Evolutionary conservation across 1,139 yeast genomes (phyloP).

Genomic region (Protomyces arabidopsidicola): DNA sequence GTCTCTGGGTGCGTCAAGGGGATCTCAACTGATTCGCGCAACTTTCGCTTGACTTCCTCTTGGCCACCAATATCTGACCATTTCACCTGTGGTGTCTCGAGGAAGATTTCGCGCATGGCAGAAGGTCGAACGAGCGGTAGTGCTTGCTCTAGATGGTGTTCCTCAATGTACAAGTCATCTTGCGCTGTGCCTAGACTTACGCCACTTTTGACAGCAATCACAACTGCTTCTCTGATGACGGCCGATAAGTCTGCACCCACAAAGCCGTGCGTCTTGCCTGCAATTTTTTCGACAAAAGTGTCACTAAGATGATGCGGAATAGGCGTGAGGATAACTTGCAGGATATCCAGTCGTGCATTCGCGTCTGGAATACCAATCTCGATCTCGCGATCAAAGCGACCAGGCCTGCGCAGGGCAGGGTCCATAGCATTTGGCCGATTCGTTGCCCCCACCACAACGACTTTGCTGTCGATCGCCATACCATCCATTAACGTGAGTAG

Average conservation of each 20-base stretch:
- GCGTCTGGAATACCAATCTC: slow-evolving; percentile 98
- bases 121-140: slow-evolving; percentile 79
- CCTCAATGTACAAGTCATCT: slow-evolving; percentile 42
- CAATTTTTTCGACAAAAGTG: slow-evolving; percentile 54
- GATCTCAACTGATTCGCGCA: slow-evolving; percentile 83
- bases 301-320: slow-evolving; percentile 61
- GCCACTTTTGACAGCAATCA: slow-evolving; percentile 70
- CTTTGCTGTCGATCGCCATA: slow-evolving; percentile 53
- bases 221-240: slow-evolving; percentile 78
- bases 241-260: slow-evolving; percentile 95
- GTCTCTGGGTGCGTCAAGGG: slow-evolving; percentile 82
- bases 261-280: slow-evolving; percentile 86
- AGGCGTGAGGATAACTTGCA: slow-evolving; percentile 54
- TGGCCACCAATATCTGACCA: slow-evolving; percentile 99
- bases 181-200: slow-evolving; percentile 42
- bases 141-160: slow-evolving; percentile 61
- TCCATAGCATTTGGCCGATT: slow-evolving; percentile 79
- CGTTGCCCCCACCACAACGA: slow-evolving; percentile 77
- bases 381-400: slow-evolving; percentile 89
- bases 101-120: slow-evolving; percentile 87
- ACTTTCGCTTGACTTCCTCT: slow-evolving; percentile 67
- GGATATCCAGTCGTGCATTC: slow-evolving; percentile 83
- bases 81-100: slow-evolving; percentile 88
- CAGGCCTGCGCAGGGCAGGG: slow-evolving; percentile 85
- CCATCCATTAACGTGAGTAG: slow-evolving; percentile 85